Conservation (phyloP, 2,329 filamentous ascomycete species). For the Pseudofabraea citricarpa region DNA sequence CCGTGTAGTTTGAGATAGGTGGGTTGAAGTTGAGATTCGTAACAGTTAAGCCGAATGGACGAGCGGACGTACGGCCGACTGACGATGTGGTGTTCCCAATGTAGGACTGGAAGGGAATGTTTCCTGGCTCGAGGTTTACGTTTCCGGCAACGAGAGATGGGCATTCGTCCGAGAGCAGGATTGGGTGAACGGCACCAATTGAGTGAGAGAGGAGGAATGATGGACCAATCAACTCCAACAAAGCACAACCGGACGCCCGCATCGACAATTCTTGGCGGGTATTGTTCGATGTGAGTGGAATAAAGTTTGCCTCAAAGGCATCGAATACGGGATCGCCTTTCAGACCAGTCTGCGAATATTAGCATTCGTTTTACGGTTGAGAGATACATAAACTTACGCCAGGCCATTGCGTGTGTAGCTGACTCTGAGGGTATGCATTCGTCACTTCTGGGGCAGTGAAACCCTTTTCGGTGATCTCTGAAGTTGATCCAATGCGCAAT, state of each 20-base stretch:
- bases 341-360: constrained; percentile 18
- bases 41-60: constrained; percentile 16
- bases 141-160: constrained; percentile 22
- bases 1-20: constrained; percentile 12
- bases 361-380: too few relatives aligned
- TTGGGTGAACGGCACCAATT: constrained; percentile 18
- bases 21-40: constrained; percentile 18
- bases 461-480: constrained; percentile 15
- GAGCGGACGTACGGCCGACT: constrained; percentile 11
- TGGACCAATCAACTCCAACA: constrained; percentile 24
- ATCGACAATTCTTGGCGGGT: constrained; percentile 25
- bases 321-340: constrained; percentile 27
- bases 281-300: constrained; percentile 24
- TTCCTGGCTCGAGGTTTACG: constrained; percentile 24
- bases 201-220: constrained; percentile 30
- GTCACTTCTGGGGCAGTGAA: constrained; percentile 15
- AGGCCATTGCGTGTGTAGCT: constrained; percentile 33
- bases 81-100: constrained; percentile 13
- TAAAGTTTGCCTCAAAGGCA: constrained; percentile 24
- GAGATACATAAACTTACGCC: constrained; percentile 16
- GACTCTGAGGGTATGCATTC: constrained; percentile 24
- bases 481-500: constrained; percentile 14
- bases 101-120: constrained; percentile 19
- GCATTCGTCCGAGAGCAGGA: constrained; percentile 24
- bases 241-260: constrained; percentile 24